Evolutionary conservation across 495 filamentous ascomycete species (phyloP), one percentile per base, ranked within the genome.

Genomic region (Penicillium arizonense): DNA sequence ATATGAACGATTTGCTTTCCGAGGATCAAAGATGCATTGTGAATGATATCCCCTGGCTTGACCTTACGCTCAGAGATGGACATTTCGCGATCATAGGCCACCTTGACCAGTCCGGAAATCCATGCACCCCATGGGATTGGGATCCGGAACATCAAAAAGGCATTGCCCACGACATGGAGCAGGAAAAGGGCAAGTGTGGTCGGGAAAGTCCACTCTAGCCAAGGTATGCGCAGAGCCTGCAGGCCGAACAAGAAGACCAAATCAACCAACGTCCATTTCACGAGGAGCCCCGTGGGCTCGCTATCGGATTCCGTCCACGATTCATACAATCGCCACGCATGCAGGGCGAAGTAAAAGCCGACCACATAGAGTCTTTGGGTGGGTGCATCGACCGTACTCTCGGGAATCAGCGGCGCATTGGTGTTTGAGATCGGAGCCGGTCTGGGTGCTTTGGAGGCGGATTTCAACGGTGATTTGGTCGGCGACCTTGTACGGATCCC

Each of bases 1-100:
- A 97, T 95, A 63, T 98, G 91, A 63, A 98, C 91, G 55, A 96
- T 93, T 72, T 96, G 90, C 65, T 89, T 92, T 64, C 94, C 94
- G 66, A 96, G 79, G 47, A 97, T 96, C 60, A 96, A 80, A 6
- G 93, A 96, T 1, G 88, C 78, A 64, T 97, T 97, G 64, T 96
- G 85, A 38, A 95, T 78, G 44, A 97, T 89, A 52, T 82, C 85
- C 2, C 84, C 86, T 24, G 91, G 82, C 63, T 96, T 96, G 47
- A 97, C 94, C 56, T 83, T 88, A 40, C 85, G 82, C 67, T 96
- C 94, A 4, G 87, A 89, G 59, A 98, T 88, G 11, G 94, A 89
- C 39, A 96, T 62, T 67, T 98, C 94, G 50, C 88, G 83, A 64
- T 96, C 92, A 61, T 90, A 97, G 36, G 96, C 73, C 28, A 92